Conservation (phyloP, 176 grass and related monocot species). For the Oryza glumipatula region DNA sequence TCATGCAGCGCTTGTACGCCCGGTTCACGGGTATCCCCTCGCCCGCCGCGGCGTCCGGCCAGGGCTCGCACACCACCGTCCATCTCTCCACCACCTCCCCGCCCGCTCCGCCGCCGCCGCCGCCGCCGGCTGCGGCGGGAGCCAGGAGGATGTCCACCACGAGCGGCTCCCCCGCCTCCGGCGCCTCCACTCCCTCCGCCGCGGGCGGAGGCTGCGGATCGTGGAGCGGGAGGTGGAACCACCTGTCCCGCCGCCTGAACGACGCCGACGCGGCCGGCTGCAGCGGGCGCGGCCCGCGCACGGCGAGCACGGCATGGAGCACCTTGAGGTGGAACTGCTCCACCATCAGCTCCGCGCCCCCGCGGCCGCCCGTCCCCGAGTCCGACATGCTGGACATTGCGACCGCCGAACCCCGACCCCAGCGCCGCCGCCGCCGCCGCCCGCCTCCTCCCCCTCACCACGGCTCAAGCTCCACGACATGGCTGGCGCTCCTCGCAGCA, state of each 20-base stretch:
- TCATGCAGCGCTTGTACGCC: conserved; percentile 77
- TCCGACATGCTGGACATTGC: conserved; percentile 69
- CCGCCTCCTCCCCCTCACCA: background rate
- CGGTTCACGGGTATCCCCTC: conserved; percentile 61
- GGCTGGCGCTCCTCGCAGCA: conserved; percentile 46
- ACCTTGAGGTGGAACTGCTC: conserved; percentile 82
- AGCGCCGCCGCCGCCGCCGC: background rate
- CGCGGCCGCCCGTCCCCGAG: conserved; percentile 51
- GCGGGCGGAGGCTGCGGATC: conserved; percentile 62
- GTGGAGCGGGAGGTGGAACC: conserved; percentile 76
- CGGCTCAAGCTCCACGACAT: conserved; percentile 50
- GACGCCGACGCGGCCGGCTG: conserved; percentile 20
- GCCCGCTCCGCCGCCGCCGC: background rate
- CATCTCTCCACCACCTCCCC: conserved; percentile 74
- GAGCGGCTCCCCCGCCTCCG: conserved; percentile 51
- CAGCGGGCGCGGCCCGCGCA: conserved; percentile 61
- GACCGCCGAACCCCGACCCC: background rate
- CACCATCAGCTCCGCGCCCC: conserved; percentile 74
- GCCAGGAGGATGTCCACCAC: conserved; percentile 64
- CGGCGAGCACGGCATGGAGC: conserved; percentile 79
- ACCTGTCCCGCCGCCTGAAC: conserved; percentile 59
- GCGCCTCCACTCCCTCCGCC: conserved; percentile 51
- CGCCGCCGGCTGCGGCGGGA: conserved; percentile 44
- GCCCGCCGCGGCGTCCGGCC: conserved; percentile 44
- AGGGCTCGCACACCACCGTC: conserved; percentile 70